Conservation (phyloP, 257 asterid genomes). For the Jacaranda mimosifolia region DNA sequence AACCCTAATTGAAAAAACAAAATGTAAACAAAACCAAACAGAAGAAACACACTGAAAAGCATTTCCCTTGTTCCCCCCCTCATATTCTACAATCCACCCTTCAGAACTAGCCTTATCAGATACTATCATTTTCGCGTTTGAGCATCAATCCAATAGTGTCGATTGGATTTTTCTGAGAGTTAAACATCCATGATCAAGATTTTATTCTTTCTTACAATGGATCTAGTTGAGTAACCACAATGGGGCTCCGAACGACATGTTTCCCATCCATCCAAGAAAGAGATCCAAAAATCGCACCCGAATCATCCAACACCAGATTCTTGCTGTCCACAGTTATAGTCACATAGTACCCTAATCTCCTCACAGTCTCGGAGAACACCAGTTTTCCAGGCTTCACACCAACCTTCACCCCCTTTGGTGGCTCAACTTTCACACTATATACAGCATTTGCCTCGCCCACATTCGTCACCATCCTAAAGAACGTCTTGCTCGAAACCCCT, state of each 20-base stretch:
- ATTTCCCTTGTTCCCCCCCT: neutral
- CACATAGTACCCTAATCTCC: slow-evolving; percentile 74
- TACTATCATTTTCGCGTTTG: no score
- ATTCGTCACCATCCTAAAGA: slow-evolving; percentile 79
- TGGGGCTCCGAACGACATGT: slow-evolving; percentile 89
- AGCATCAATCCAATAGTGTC: no score
- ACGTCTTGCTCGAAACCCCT: slow-evolving; percentile 68
- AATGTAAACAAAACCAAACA: slow-evolving; percentile 24
- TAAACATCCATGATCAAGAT: neutral
- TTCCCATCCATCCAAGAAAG: slow-evolving; percentile 89
- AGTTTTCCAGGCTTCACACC: slow-evolving; percentile 77
- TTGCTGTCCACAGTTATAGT: slow-evolving; percentile 62
- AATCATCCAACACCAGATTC: slow-evolving; percentile 68
- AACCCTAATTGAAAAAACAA: slow-evolving; percentile 17
- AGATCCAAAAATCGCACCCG: slow-evolving; percentile 89
- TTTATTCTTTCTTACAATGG: slow-evolving; percentile 58
- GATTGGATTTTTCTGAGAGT: no score
- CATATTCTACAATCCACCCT: no score
- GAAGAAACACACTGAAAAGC: slow-evolving; percentile 40
- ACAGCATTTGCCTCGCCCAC: slow-evolving; percentile 71
- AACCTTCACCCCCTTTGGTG: slow-evolving; percentile 81
- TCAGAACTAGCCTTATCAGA: no score
- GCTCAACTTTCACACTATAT: slow-evolving; percentile 61
- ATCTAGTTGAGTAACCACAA: slow-evolving; percentile 78
- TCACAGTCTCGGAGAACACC: slow-evolving; percentile 65